Evolutionary conservation across 2,329 filamentous ascomycete genomes (phyloP).

Genomic region (Neocatenulostroma microsporum): DNA sequence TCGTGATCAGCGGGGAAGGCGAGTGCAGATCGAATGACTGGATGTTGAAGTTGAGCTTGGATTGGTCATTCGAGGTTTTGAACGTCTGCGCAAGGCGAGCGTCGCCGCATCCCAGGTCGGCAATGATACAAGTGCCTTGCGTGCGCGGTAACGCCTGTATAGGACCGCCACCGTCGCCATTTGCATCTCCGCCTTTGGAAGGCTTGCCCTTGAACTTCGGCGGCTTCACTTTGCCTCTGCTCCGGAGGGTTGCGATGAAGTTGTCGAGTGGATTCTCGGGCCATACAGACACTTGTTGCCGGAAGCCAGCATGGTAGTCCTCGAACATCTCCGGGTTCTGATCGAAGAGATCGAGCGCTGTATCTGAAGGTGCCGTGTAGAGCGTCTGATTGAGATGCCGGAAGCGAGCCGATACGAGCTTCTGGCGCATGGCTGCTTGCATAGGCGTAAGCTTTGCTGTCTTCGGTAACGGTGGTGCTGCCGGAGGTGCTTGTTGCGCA

Average conservation of each 20-base stretch:
- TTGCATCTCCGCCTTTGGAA: conserved; percentile 31
- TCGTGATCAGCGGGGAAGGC: conserved; percentile 67
- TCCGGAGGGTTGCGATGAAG: conserved; percentile 65
- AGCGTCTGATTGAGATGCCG: conserved; percentile 94
- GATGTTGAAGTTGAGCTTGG: conserved; percentile 64
- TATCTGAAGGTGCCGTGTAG: conserved; percentile 80
- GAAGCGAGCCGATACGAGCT: conserved; percentile 91
- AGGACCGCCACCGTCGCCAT: conserved; percentile 6
- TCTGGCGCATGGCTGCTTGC: conserved; percentile 88
- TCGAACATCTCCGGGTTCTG: conserved; percentile 86
- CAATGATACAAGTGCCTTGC: conserved; percentile 65
- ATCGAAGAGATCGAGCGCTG: conserved; percentile 76
- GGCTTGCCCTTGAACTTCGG: conserved; percentile 29
- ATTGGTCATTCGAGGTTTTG: conserved; percentile 46
- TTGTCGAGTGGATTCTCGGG: conserved; percentile 90
- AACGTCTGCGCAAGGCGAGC: conserved; percentile 69
- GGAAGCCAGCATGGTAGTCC: conserved; percentile 95
- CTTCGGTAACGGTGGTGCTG: conserved; percentile 27
- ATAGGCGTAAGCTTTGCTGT: conserved; percentile 73
- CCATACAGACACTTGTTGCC: conserved; percentile 91
- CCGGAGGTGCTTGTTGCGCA: conserved; percentile 13
- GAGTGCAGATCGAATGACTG: conserved; percentile 82
- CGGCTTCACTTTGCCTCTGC: conserved; percentile 51
- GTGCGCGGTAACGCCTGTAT: conserved; percentile 60
- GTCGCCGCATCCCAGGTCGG: conserved; percentile 90